Percentiles rank a stretch among this genome's conserved stretches.
phyloP scores from a whole-genome alignment of 2,329 filamentous ascomycete species.

The Lecanosticta acicola region DNA sequence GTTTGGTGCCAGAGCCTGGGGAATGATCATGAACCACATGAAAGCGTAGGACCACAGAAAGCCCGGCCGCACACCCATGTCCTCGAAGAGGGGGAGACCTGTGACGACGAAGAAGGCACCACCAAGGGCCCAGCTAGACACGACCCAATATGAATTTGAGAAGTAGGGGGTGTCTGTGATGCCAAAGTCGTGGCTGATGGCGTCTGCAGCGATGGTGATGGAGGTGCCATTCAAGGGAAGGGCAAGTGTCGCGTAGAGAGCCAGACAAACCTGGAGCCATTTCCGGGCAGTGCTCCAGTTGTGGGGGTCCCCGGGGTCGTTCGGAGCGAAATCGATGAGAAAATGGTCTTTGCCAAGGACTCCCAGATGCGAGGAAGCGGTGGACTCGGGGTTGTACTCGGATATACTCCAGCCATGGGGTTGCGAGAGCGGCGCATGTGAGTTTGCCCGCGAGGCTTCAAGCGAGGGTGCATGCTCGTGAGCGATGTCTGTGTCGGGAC shows the following conservation, averaged over 20 bases:
- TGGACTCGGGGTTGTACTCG: background rate
- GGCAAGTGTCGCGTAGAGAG: constrained; percentile 31
- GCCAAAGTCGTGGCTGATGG: constrained; percentile 31
- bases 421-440: too few species aligned
- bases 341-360: background rate
- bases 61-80: constrained; percentile 31
- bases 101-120: constrained; percentile 35
- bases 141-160: constrained; percentile 37
- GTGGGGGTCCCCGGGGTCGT: constrained; percentile 32
- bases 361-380: background rate
- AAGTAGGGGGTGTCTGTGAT: constrained; percentile 32
- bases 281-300: constrained; percentile 33
- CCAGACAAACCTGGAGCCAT: constrained; percentile 31
- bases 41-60: constrained; percentile 30
- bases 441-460: too few species aligned
- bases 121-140: constrained; percentile 35
- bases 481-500: background rate
- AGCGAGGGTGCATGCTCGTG: background rate
- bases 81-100: constrained; percentile 35
- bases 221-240: constrained; percentile 35
- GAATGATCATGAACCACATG: constrained; percentile 36
- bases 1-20: constrained; percentile 36
- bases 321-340: constrained; percentile 39
- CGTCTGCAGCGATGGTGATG: constrained; percentile 32
- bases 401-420: too few species aligned